Evolutionary conservation across 2,329 filamentous ascomycete species (phyloP), one percentile per base, ranked within the genome.

Genomic region (Ilyonectria robusta): DNA sequence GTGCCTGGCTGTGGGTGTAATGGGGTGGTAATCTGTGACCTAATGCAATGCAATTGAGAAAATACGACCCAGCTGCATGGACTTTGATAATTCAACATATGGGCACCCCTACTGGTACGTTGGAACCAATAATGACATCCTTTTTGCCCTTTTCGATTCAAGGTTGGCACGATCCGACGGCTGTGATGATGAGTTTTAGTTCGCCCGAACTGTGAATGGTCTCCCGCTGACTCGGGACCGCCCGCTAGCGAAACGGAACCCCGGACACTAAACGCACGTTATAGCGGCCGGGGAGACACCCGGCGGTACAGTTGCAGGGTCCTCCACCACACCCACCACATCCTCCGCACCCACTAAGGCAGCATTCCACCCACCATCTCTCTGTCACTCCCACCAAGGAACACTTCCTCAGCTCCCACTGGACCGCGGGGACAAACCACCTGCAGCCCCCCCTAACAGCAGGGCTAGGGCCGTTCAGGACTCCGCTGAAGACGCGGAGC

Each of bases 311-410:
- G n/a, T 33, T 33, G n/a, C 48, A 33, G 47, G 47, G 26, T 15
- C 21, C 26, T 42, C 40, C 40, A 42, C 40, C 40, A 42, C 15
- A n/a, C 6, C 3, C 47, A 31, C 15, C 47, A 51, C 48, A 33
- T 51, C 48, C 48, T 51, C 48, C 26, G 17, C 48, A 51, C 26
- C 17, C 48, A n/a, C 48, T 33, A 51, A 51, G 9, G 15, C 17
- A 51, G 29, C 10, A 51, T 33, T 4, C 10, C 29, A 33, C 48
- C 29, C 46, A 29, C 46, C 9, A 29, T 7, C 15, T 10, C 29
- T 33, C 10, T 10, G 3, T 51, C 29, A 8, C 26, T n/a, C 26
- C 29, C 26, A 31, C 15, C 46, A 37, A 6, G 31, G 13, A 23
- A n/a, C 48, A 46, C 29, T 10, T 15, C 19, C 31, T 11, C 10